Conservation (phyloP, 805 yeast species). For the Cephaloascus fragrans region DNA sequence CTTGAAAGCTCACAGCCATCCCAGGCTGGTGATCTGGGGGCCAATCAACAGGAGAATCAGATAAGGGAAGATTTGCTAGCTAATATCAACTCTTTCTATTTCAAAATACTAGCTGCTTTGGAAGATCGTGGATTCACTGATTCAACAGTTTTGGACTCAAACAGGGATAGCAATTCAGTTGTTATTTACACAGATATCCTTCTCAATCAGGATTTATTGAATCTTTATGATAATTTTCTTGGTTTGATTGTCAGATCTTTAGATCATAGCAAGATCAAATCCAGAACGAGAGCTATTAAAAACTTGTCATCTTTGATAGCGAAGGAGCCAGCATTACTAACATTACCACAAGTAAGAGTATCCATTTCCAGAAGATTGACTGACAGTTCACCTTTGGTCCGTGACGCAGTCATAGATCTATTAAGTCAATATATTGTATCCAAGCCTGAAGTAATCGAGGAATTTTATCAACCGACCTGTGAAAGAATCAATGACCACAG, state of each 20-base stretch:
- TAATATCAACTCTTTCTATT: neutral
- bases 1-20: neutral
- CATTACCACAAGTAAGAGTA: constrained; percentile 37
- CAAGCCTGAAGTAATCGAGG: constrained; percentile 33
- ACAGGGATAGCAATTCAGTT: constrained; percentile 7
- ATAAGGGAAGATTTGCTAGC: neutral
- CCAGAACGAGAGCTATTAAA: constrained; percentile 58
- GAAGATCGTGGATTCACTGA: constrained; percentile 3
- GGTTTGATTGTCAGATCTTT: constrained; percentile 36
- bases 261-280: constrained; percentile 37
- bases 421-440: constrained; percentile 36
- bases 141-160: constrained; percentile 3
- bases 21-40: too few species aligned
- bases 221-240: constrained; percentile 44
- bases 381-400: constrained; percentile 61
- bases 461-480: constrained; percentile 40
- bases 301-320: constrained; percentile 46
- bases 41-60: neutral
- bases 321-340: constrained; percentile 41
- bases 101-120: constrained; percentile 3
- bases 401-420: constrained; percentile 69
- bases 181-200: constrained; percentile 13
- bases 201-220: constrained; percentile 18
- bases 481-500: constrained; percentile 50
- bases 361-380: constrained; percentile 41